Evolutionary conservation across 2,329 filamentous ascomycete genomes (phyloP).

Genomic region (Sporothrix protearum): DNA sequence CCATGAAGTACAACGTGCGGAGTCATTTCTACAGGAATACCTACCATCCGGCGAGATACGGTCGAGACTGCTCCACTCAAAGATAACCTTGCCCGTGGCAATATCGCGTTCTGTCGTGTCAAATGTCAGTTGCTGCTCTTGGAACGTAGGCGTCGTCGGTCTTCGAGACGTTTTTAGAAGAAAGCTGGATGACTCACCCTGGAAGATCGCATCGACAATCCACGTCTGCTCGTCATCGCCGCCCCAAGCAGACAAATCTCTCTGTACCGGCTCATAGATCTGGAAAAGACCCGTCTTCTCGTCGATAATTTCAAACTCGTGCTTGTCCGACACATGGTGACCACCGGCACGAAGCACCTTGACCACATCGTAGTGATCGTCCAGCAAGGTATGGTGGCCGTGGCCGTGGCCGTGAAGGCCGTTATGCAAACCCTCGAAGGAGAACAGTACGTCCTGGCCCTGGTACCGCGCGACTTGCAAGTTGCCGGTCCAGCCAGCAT

Average conservation of each 20-base stretch:
- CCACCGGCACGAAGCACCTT: slow-evolving; percentile 50
- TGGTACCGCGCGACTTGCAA: slow-evolving; percentile 51
- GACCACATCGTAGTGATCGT: slow-evolving; percentile 54
- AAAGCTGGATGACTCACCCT: slow-evolving; percentile 44
- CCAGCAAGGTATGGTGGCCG: slow-evolving; percentile 51
- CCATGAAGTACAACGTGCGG: too few species aligned
- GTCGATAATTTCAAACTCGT: slow-evolving; percentile 54
- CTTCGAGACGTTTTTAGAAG: too few species aligned
- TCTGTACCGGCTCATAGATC: slow-evolving; percentile 50
- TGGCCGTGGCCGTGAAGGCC: slow-evolving; percentile 51
- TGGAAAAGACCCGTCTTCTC: slow-evolving; percentile 52
- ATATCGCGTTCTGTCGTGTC: slow-evolving; percentile 43
- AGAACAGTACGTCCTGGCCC: slow-evolving; percentile 51
- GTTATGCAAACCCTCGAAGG: slow-evolving; percentile 53
- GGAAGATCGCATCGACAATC: slow-evolving; percentile 54
- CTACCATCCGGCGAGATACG: slow-evolving; percentile 50
- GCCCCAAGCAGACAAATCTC: slow-evolving; percentile 45
- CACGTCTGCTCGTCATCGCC: slow-evolving; percentile 49
- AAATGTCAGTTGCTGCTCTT: background rate
- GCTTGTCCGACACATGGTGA: slow-evolving; percentile 50
- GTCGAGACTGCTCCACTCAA: slow-evolving; percentile 58
- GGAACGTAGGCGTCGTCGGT: too few species aligned
- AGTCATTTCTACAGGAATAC: slow-evolving; percentile 23
- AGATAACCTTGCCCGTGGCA: slow-evolving; percentile 52
- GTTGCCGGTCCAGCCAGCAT: slow-evolving; percentile 51